Base-by-base conservation (phyloP, 441 rosid genomes). In the Gossypium armourianum region DNA sequence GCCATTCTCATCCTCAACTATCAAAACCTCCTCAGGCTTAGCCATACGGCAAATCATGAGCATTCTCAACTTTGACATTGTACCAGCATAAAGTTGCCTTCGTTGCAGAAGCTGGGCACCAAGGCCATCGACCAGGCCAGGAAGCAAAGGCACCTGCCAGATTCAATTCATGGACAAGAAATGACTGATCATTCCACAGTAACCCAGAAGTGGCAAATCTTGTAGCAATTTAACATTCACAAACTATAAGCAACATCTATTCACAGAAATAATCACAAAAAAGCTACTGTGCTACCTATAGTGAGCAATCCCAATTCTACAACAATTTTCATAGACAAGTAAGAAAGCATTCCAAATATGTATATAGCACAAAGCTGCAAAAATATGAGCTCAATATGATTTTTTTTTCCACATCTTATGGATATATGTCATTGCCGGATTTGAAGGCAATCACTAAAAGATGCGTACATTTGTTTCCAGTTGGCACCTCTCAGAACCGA, bases 1-100 rank as follows among this genome's bases (percentile, higher is more conserved):
- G 12, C 99, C 99, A 82, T 96, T 96, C 84, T 96, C 99, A 88
- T 96, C 99, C 87, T 96, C 99, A 82, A 96, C 98, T 57, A 96
- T 90, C 49, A 96, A 79, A 76, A 96, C 98, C 80, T 96, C 99
- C 78, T 96, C 99, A 65, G 99, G 99, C 84, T 96, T 96, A 19
- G 99, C 99, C 98, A 96, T 96, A 28, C 99, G 97, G 69, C 88
- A 88, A 53, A 96, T 93, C 99, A 96, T 93, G 61, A 96, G 88
- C 86, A 90, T 83, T 79, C 99, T 86, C 82, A 96, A 75, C 82
- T 90, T 96, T 45, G 98, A 91, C 99, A 90, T 84, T 16, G 97
- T 92, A 73, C 75, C 80, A 61, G 92, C 82, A 83, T 93, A 96
- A 74, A 93, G 96, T 72, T 93, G 98, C 54, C 98, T 89, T 61